These are phyloP conservation scores for Globisporangium middletonii DNA, from an alignment of 352 stramenopile genomes.

Conservation along the genomic window DNA sequence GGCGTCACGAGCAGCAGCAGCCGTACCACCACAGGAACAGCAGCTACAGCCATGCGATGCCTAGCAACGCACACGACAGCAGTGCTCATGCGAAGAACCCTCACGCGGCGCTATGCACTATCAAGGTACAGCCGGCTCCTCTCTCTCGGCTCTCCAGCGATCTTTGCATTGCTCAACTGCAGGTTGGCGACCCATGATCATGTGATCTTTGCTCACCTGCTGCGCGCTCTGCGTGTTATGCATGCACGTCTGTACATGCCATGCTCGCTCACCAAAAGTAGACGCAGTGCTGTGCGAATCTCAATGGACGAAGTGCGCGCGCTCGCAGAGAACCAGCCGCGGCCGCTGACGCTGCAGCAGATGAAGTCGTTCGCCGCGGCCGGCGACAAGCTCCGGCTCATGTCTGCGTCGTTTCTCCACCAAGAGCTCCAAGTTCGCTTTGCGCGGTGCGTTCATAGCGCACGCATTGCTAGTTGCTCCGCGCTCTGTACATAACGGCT, in stretches of 20 bases:
- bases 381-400: constrained; percentile 49
- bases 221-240: background rate
- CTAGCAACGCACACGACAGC: too few species aligned
- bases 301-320: constrained; percentile 60
- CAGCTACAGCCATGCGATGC: too few species aligned
- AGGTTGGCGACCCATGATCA: too few species aligned
- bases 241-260: background rate
- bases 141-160: too few species aligned
- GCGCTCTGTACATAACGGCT: background rate
- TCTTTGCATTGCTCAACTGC: too few species aligned
- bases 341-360: constrained; percentile 70
- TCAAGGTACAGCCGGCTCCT: too few species aligned
- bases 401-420: constrained; percentile 66
- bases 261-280: background rate
- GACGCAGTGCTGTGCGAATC: constrained; percentile 20
- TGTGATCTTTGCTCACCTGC: background rate
- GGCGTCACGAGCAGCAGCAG: too few species aligned
- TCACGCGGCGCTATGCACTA: too few species aligned
- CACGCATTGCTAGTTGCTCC: background rate
- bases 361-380: constrained; percentile 76
- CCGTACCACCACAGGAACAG: too few species aligned
- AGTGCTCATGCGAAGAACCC: too few species aligned
- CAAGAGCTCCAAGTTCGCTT: constrained; percentile 78
- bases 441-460: constrained; percentile 27
- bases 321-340: constrained; percentile 45